Evolutionary conservation across 2,329 filamentous ascomycete species (phyloP), one percentile per base, ranked within the genome.

Genomic region (Escovopsis sp.): DNA sequence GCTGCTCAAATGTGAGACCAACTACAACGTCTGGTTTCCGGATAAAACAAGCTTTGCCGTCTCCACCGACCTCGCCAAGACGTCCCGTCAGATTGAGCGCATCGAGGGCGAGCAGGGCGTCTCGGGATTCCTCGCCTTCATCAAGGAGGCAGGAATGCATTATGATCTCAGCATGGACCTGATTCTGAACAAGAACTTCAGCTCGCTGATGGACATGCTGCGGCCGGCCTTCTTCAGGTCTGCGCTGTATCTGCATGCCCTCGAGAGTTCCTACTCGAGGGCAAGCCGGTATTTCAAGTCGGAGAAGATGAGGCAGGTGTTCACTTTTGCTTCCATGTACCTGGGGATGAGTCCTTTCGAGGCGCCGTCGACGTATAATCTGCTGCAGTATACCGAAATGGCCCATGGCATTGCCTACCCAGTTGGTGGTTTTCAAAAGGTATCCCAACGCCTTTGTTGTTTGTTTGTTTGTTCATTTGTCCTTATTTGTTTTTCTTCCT

Each of bases 301-400:
- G 28, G 38, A 40, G 15, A 65, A 80, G 44, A 54, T 86, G 52
- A 66, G 82, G 46, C 63, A 80, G 26, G 80, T 82, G 0, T 86
- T 86, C 49, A 85, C 82, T 0, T 86, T 86, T 59, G 80, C 75
- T 19, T 85, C 78, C 51, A 87, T 86, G 82, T 86, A 87, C 54
- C 82, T 86, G 77, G 82, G 82, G 0, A 86, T 86, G 82, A 78
- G 70, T 43, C 82, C 82, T 0, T 86, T 82, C 54, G 79, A 84
- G 54, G 81, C 82, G 0, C 82, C 82, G 0, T 80, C 77, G 4
- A 85, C 82, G 2, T 86, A 86, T 60, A 79, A 72, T 39, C 58
- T 86, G 45, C 63, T 86, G 41, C 82, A 85, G 59, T 86, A 85
- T 56, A 53, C 39, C 23, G 33, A 41, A 33, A 12, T 41, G 33